Base-by-base conservation (phyloP, 2,329 filamentous ascomycete genomes). In the Penicillium psychrosexuale region DNA sequence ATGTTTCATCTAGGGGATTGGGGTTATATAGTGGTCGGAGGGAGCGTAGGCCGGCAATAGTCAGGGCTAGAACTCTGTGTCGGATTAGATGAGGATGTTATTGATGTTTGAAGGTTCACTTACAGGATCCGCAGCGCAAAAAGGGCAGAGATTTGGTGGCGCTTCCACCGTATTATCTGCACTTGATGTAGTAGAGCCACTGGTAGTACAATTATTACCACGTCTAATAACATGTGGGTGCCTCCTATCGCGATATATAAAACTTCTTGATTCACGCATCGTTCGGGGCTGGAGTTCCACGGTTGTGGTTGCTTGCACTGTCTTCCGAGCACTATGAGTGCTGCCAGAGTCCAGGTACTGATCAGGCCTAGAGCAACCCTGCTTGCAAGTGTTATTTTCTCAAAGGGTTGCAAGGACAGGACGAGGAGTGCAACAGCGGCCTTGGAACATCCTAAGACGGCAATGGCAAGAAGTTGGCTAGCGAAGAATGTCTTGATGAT, bases 81-180 rank as follows among this genome's bases (percentile, higher is more conserved):
- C 3, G n/a, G n/a, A 37, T 55, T 47, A 52, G 33, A 30, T 9
- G 3, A 17, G 5, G 2, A 8, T 31, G 4, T 0, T 15, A 3
- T 19, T 5, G 1, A 28, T 2, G 1, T 12, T 37, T 24, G 19
- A 11, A 28, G 4, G 34, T 17, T 4, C 3, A 49, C 43, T 49
- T 28, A 58, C 56, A 56, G 24, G 8, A 58, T 17, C 8, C 56
- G 56, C 44, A 48, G 42, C n/a, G 44, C 56, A 42, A 56, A 58
- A 15, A 58, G 19, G 4, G 47, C 52, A 9, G 56, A 51, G 37
- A 58, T 58, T 15, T 52, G 52, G 13, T 48, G 46, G 12, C 53
- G 47, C 15, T 48, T 58, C 45, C 48, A 55, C 9, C 42, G 38
- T 15, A 49, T 46, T 15, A 58, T 58, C 12, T 58, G 56, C n/a